Percentiles rank a stretch among this genome's conserved stretches.
Evolutionary conservation across 257 asterid genomes (phyloP).

Genomic region (Ligustrum vulgare): DNA sequence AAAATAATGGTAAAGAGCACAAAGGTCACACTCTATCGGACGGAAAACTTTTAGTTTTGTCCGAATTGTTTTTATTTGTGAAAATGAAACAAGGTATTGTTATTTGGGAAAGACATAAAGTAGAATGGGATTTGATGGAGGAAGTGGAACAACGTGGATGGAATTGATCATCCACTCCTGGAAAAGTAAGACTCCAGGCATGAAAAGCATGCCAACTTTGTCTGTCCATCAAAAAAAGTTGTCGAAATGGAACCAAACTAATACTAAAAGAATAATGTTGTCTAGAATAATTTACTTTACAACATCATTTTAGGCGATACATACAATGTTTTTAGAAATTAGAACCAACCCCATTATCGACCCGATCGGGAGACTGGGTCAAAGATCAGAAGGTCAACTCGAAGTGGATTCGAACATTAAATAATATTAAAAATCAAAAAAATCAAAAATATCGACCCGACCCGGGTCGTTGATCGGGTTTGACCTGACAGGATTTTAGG

Average conservation of each 20-base stretch:
- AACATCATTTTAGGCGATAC: too few species aligned
- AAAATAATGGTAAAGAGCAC: slow-evolving; percentile 13
- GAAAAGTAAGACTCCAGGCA: background rate
- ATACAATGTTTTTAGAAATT: too few species aligned
- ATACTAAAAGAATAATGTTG: background rate
- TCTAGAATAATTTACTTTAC: too few species aligned
- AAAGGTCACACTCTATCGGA: background rate
- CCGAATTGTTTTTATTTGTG: background rate
- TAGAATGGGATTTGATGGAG: background rate
- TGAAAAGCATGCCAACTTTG: slow-evolving; percentile 15
- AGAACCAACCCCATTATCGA: too few species aligned
- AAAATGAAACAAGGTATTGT: background rate
- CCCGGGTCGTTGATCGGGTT: too few species aligned
- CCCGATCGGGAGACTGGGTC: too few species aligned
- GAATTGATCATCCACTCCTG: slow-evolving; percentile 9
- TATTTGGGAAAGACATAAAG: background rate
- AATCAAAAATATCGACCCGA: too few species aligned
- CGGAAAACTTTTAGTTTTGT: slow-evolving; percentile 4
- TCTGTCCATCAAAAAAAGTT: slow-evolving; percentile 15
- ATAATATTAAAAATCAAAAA: too few species aligned
- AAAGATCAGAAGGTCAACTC: too few species aligned
- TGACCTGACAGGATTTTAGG: too few species aligned
- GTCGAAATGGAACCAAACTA: slow-evolving; percentile 14
- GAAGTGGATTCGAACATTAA: too few species aligned
- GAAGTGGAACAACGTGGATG: slow-evolving; percentile 19